Conservation (phyloP, 2,329 filamentous ascomycete species). For the Monilinia fructigena region DNA sequence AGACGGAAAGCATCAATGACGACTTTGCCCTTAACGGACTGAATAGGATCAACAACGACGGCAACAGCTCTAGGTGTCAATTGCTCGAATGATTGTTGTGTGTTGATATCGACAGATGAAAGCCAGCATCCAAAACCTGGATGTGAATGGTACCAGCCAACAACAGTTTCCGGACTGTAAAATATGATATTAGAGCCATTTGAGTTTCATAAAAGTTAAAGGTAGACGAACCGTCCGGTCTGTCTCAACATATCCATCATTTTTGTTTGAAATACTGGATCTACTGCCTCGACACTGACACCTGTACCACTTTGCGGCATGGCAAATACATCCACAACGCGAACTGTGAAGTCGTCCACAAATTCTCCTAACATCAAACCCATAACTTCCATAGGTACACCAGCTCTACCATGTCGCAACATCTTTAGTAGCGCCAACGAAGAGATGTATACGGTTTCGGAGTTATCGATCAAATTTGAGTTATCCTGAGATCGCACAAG, state of each 20-base stretch:
- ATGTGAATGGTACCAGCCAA: slow-evolving; percentile 99
- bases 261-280: slow-evolving; percentile 98
- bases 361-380: slow-evolving; percentile 98
- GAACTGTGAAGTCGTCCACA: slow-evolving; percentile 97
- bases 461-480: slow-evolving; percentile 91
- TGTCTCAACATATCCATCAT: slow-evolving; percentile 99
- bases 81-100: slow-evolving; percentile 99
- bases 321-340: slow-evolving; percentile 97
- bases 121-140: slow-evolving; percentile 99
- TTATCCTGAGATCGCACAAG: slow-evolving; percentile 64
- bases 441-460: slow-evolving; percentile 98
- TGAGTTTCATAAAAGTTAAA: slow-evolving; percentile 4
- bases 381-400: slow-evolving; percentile 99
- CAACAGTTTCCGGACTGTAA: slow-evolving; percentile 85
- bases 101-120: slow-evolving; percentile 98
- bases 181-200: slow-evolving; percentile 24
- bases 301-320: slow-evolving; percentile 99
- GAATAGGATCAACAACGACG: slow-evolving; percentile 96
- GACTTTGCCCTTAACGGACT: slow-evolving; percentile 99
- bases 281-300: slow-evolving; percentile 96
- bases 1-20: slow-evolving; percentile 98
- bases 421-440: slow-evolving; percentile 97
- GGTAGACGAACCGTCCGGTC: slow-evolving; percentile 72
- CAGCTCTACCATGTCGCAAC: slow-evolving; percentile 93
- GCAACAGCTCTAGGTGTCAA: slow-evolving; percentile 94